Percentiles rank a stretch among this genome's conserved stretches.
Conservation (phyloP, 1,139 yeast species). For the Kurtzmaniella quercitrusa region DNA sequence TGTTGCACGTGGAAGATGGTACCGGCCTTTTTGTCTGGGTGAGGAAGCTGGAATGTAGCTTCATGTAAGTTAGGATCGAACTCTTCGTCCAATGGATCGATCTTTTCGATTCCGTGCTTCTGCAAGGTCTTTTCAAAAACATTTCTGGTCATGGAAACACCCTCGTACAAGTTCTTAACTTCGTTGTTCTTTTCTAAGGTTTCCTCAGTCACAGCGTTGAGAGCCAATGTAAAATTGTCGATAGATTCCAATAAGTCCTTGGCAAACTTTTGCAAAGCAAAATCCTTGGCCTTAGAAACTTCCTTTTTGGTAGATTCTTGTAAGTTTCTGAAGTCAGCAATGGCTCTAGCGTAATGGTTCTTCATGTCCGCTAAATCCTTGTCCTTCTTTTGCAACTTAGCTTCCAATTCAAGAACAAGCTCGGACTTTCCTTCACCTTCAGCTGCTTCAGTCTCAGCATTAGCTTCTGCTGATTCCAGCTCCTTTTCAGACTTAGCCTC, state of each 20-base stretch:
- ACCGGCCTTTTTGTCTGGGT: slow-evolving; percentile 88
- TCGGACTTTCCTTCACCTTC: slow-evolving; percentile 9
- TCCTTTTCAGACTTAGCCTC: slow-evolving; percentile 11
- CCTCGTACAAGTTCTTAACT: slow-evolving; percentile 76
- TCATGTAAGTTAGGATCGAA: slow-evolving; percentile 94
- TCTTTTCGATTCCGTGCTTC: slow-evolving; percentile 75
- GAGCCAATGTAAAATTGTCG: slow-evolving; percentile 88
- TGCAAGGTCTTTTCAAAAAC: slow-evolving; percentile 81
- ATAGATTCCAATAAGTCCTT: slow-evolving; percentile 85
- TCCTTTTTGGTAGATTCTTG: slow-evolving; percentile 90
- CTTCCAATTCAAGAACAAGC: slow-evolving; percentile 41
- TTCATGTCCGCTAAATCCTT: slow-evolving; percentile 80
- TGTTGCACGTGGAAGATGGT: slow-evolving; percentile 93
- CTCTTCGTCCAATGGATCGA: slow-evolving; percentile 78
- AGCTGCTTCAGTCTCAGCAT: slow-evolving; percentile 12
- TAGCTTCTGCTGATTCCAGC: slow-evolving; percentile 13
- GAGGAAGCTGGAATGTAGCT: slow-evolving; percentile 86
- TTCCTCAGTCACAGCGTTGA: slow-evolving; percentile 71
- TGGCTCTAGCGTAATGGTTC: slow-evolving; percentile 76
- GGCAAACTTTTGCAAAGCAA: slow-evolving; percentile 90
- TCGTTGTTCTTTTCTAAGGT: slow-evolving; percentile 55
- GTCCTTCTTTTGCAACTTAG: slow-evolving; percentile 61
- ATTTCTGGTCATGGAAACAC: slow-evolving; percentile 86
- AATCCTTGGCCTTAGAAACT: slow-evolving; percentile 81
- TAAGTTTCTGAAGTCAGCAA: slow-evolving; percentile 90